phyloP scores from a whole-genome alignment of 495 filamentous ascomycete species.

The Halenospora varia region DNA sequence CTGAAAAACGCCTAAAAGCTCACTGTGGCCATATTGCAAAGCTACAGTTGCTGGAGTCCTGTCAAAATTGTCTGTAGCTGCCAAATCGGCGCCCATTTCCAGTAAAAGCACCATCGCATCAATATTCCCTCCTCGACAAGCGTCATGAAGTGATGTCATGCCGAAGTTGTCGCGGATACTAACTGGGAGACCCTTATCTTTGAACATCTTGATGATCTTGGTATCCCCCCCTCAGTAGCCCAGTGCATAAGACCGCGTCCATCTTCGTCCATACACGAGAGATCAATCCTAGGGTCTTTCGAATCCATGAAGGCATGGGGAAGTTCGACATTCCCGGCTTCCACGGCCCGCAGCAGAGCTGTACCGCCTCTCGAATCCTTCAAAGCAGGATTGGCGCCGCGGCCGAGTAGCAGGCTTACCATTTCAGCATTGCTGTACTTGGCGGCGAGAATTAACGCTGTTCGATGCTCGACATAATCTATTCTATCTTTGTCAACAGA shows the following conservation, averaged over 20 bases:
- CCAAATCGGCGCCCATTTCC: conserved; percentile 27
- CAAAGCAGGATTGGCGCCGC: conserved; percentile 8
- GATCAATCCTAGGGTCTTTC: conserved; percentile 10
- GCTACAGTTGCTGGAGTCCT: conserved; percentile 17
- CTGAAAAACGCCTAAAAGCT: conserved; percentile 11
- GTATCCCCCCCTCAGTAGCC: conserved; percentile 12
- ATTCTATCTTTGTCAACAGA: conserved; percentile 4
- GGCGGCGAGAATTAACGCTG: conserved; percentile 17
- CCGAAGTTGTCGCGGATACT: conserved; percentile 22
- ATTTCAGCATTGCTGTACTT: conserved; percentile 2
- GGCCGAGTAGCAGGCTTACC: background rate
- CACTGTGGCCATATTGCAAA: conserved; percentile 15
- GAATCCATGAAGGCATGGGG: conserved; percentile 7
- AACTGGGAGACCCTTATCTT: conserved; percentile 12
- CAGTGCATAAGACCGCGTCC: conserved; percentile 19
- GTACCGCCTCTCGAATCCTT: conserved; percentile 5
- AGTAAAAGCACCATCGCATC: conserved; percentile 34
- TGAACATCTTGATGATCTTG: conserved; percentile 14
- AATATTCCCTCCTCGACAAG: conserved; percentile 33
- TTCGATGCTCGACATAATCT: conserved; percentile 8
- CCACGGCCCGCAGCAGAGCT: conserved; percentile 12
- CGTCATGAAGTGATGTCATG: conserved; percentile 32
- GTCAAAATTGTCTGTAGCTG: background rate
- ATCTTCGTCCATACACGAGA: conserved; percentile 12
- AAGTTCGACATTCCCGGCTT: conserved; percentile 9